Evolutionary conservation across 2,329 filamentous ascomycete genomes (phyloP).

Genomic region (Neonectria hederae): DNA sequence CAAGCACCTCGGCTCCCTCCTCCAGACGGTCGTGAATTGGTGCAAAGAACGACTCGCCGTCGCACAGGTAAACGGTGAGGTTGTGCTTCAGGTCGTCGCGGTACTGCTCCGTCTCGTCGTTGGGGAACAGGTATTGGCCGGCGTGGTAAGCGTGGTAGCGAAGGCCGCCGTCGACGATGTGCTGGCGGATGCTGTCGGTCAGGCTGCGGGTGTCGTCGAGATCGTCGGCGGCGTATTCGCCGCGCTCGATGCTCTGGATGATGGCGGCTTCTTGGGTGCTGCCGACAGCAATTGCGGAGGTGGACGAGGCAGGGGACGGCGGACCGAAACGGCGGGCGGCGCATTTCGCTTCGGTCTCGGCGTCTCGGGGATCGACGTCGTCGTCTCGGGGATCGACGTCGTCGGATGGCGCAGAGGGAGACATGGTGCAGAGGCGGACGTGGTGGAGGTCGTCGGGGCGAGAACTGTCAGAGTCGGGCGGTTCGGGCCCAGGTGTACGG

Average conservation of each 20-base stretch:
- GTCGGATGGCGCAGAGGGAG: constrained; percentile 2
- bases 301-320: constrained; percentile 42
- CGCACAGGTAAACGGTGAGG: constrained; percentile 51
- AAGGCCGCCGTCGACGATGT: constrained; percentile 53
- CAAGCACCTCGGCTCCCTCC: constrained; percentile 55
- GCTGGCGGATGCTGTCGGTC: constrained; percentile 55
- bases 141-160: constrained; percentile 54
- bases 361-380: background rate
- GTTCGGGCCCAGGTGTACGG: constrained; percentile 11
- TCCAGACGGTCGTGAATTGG: constrained; percentile 53
- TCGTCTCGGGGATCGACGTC: background rate
- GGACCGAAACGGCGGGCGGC: constrained; percentile 28
- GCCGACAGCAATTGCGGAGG: constrained; percentile 46
- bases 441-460: background rate
- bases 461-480: background rate
- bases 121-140: constrained; percentile 55
- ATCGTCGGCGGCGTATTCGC: constrained; percentile 41
- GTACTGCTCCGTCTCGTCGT: constrained; percentile 54
- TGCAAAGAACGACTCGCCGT: constrained; percentile 54
- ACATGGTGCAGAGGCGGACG: constrained; percentile 17
- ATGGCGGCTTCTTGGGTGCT: constrained; percentile 42
- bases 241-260: constrained; percentile 47
- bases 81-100: constrained; percentile 54
- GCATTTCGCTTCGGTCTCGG: background rate
- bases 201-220: constrained; percentile 52